Evolutionary conservation across 345 rosid genomes (phyloP).

Genomic region (Lepidium didymum): DNA sequence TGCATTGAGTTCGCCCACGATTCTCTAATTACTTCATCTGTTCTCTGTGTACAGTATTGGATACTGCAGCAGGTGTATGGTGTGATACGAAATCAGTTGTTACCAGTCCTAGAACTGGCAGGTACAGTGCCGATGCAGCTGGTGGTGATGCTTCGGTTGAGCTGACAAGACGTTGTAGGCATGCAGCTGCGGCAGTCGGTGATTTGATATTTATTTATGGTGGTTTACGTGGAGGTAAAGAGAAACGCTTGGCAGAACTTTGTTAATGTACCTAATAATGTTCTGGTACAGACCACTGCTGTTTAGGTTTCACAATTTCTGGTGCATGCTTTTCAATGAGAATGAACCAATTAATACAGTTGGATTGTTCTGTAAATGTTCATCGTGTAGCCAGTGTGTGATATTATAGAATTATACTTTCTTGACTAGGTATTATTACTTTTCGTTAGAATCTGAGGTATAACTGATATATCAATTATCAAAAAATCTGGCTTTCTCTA

Average conservation of each 20-base stretch:
- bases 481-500: not conserved
- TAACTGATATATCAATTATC: not conserved
- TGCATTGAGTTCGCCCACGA: not conserved
- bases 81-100: slow-evolving; percentile 92
- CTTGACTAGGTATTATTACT: not conserved
- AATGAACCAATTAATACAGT: not conserved
- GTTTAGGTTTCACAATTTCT: not conserved
- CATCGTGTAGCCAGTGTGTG: not conserved
- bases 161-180: slow-evolving; percentile 95
- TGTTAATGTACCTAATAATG: slow-evolving; percentile 2
- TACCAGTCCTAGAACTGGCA: slow-evolving; percentile 80
- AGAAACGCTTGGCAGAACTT: not conserved
- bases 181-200: slow-evolving; percentile 93
- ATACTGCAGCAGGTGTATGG: slow-evolving; percentile 98
- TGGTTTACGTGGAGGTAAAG: slow-evolving; percentile 88
- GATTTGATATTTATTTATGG: slow-evolving; percentile 86
- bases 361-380: not conserved
- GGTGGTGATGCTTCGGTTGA: slow-evolving; percentile 93
- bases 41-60: slow-evolving; percentile 59
- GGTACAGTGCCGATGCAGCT: slow-evolving; percentile 83
- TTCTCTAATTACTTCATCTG: slow-evolving; percentile 6
- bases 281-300: slow-evolving; percentile 4
- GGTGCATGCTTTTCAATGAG: slow-evolving; percentile 4
- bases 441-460: not conserved
- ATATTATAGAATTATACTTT: not conserved